Percentiles rank a stretch among this genome's conserved stretches.
Conservation (phyloP, 1,284 basidiomycete species). For the Irpex lacteus region DNA sequence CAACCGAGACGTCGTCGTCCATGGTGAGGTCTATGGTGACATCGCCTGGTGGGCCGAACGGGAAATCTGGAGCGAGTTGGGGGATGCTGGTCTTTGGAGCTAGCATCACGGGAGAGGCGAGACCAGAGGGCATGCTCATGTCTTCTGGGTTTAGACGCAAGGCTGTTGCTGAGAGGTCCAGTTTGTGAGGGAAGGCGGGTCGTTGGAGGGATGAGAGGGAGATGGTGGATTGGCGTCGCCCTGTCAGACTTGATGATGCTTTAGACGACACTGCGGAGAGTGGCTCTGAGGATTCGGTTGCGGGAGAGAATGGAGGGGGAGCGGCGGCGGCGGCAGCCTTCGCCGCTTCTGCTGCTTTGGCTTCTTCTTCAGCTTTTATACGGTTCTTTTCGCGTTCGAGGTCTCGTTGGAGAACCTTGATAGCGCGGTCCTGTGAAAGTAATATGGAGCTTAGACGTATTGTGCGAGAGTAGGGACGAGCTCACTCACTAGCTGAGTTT, state of each 20-base stretch:
- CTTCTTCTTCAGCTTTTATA: conserved; percentile 41
- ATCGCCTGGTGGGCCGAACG: conserved; percentile 40
- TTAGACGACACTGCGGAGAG: conserved; percentile 7
- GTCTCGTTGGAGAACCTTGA: conserved; percentile 68
- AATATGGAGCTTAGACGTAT: neutral
- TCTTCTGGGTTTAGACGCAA: conserved; percentile 63
- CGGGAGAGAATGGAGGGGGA: conserved; percentile 18
- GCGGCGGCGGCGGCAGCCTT: conserved; percentile 9
- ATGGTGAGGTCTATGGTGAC: conserved; percentile 44
- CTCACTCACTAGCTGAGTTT: conserved; percentile 58
- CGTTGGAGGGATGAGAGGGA: conserved; percentile 75
- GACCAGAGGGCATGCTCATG: conserved; percentile 48
- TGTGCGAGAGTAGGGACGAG: neutral
- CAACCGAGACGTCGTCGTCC: conserved; percentile 30
- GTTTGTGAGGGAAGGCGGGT: conserved; percentile 63
- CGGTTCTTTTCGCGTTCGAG: conserved; percentile 57
- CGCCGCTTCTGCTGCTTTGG: conserved; percentile 25
- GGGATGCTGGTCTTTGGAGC: conserved; percentile 73
- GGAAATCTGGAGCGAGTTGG: conserved; percentile 54
- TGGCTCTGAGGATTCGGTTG: conserved; percentile 14
- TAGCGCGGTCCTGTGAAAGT: conserved; percentile 56
- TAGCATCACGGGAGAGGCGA: conserved; percentile 73
- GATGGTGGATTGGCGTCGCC: conserved; percentile 68
- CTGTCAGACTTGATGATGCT: conserved; percentile 10
- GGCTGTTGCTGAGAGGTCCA: conserved; percentile 68